These are phyloP conservation scores for Trichophyton benhamiae DNA, from an alignment of 2,329 filamentous ascomycete genomes.

Conservation along the genomic window DNA sequence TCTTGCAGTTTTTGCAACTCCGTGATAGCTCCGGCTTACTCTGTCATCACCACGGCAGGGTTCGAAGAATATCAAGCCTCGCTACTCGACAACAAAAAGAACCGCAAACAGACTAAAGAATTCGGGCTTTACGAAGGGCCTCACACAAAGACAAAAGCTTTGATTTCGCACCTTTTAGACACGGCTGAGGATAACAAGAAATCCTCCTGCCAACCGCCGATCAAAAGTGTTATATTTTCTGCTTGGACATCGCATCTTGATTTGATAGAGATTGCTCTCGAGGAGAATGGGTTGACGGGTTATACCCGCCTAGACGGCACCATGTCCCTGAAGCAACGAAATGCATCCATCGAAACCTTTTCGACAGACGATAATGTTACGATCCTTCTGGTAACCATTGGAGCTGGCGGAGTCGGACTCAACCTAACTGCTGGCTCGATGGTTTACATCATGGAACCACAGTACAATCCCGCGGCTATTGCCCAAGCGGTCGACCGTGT, in stretches of 20 bases:
- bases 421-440: slow-evolving; percentile 77
- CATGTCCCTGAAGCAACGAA: slow-evolving; percentile 65
- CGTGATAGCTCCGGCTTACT: slow-evolving; percentile 51
- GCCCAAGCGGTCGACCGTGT: slow-evolving; percentile 90
- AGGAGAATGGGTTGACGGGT: slow-evolving; percentile 40
- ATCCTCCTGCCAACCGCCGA: slow-evolving; percentile 54
- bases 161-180: slow-evolving; percentile 60
- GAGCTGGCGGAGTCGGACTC: slow-evolving; percentile 78
- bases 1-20: slow-evolving; percentile 57
- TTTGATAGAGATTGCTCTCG: slow-evolving; percentile 72
- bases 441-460: slow-evolving; percentile 96
- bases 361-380: slow-evolving; percentile 57
- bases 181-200: slow-evolving; percentile 42
- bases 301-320: slow-evolving; percentile 79
- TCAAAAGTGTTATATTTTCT: slow-evolving; percentile 90
- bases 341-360: slow-evolving; percentile 64
- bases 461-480: slow-evolving; percentile 92
- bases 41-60: slow-evolving; percentile 53
- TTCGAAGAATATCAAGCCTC: slow-evolving; percentile 40
- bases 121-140: slow-evolving; percentile 65
- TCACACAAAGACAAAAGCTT: slow-evolving; percentile 78
- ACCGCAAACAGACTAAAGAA: slow-evolving; percentile 41
- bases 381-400: slow-evolving; percentile 84
- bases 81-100: slow-evolving; percentile 44
- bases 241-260: slow-evolving; percentile 94